Base-by-base conservation (phyloP, 2,329 filamentous ascomycete genomes). In the Aspergillus pseudoviridinutans region DNA sequence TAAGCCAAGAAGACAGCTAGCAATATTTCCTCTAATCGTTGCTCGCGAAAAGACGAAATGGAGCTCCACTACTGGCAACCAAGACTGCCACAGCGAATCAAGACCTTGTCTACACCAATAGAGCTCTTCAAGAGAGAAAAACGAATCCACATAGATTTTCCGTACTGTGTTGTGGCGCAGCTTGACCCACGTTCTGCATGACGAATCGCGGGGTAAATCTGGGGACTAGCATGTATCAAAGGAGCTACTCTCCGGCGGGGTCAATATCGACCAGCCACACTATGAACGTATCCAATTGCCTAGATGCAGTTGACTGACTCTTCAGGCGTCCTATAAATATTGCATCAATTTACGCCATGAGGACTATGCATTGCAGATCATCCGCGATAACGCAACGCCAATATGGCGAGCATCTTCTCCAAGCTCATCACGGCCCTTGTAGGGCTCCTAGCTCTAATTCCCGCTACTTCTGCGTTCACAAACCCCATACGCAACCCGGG, bases 401-500 rank as follows among this genome's bases (percentile, higher is more conserved):
- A 38, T 3, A 38, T 38, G 32, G 14, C 14, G 14, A 38, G 14
- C 1, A 17, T 38, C 32, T 38, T 38, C 32, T 38, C 32, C 32
- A 38, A 17, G 5, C 14, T 38, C 5, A 3, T 38, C 32, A 38
- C 32, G 14, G 29, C 54, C n/a, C 44, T 56, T 17, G 6, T 56
- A 9, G 50, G 53, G 25, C 24, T 56, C 17, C 29, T 52, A 9
- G 44, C 50, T 2, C 20, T 58, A 3, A 6, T 42, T 10, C 50
- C 54, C 7, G 9, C 27, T 1, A 28, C 58, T 3, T 53, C 24
- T 6, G 55, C 76, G 20, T 84, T 78, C 61, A 79, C 79, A 35
- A 85, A 85, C 58, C 81, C 82, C 0, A 74, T 85, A 52, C 78
- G 79, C 38, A 71, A 73, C 20, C 76, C 75, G 0, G 76, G 80